Evolutionary conservation across 805 yeast species (phyloP), one percentile per base, ranked within the genome.

Genomic region (Wickerhamiella slavikovae): DNA sequence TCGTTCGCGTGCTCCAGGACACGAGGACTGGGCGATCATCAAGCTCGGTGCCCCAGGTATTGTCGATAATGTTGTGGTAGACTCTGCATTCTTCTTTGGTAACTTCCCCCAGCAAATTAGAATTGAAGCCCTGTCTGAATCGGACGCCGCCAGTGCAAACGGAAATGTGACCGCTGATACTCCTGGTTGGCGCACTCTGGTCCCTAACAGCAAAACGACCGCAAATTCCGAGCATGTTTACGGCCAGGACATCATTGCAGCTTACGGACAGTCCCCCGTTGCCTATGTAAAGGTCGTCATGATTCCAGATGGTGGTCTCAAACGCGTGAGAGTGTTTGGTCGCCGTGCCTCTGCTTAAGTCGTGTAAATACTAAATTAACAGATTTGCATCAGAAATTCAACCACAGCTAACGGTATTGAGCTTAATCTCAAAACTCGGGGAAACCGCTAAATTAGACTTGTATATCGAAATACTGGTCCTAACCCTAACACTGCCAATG

Each of bases 281-380:
- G 65, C 82, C 7, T 93, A 82, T 48, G 77, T 82, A 18, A 68
- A 71, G 43, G 51, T 85, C 40, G 68, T 77, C 7, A 74, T 85
- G 50, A 75, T 82, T 39, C 98, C 98, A 15, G 98, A 85, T 48
- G 98, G 98, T 29, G 98, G 98, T 36, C 79, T 82, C 32, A 85
- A 85, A 60, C 67, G 98, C 49, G 55, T 85, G 22, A 66, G 93
- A 39, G 89, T 83, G 17, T 66, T 68, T 43, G 96, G 95, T 24
- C 58, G 37, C 19, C 36, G 47, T 10, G 46, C 44, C 4, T 38
- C 15, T 18, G 12, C 15, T 13, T 16, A 22, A n/a, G n/a, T n/a
- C n/a, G n/a, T 10, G 5, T 28, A 14, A 25, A 12, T 17, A 5
- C 8, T 8, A 15, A 8, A 24, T 6, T n/a, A 16, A 6, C 15